Conservation (phyloP, 768 basidiomycete species). For the Hypsizygus marmoreus region DNA sequence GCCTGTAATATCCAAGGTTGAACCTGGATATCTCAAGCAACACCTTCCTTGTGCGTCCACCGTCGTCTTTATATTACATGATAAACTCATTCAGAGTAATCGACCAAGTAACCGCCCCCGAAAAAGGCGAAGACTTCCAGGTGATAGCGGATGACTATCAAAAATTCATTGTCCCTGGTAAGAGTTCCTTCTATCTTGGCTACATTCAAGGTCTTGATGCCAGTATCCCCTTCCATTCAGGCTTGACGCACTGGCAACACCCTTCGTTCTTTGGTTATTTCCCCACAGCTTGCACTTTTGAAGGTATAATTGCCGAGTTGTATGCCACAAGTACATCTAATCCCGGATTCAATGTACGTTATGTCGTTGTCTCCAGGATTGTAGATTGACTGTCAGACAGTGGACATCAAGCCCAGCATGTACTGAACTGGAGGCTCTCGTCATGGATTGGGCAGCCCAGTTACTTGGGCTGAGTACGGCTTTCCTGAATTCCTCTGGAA, state of each 20-base stretch:
- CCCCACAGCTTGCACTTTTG: constrained; percentile 77
- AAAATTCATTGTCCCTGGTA: constrained; percentile 83
- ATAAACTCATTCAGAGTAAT: not conserved
- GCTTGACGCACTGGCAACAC: constrained; percentile 90
- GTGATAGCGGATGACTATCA: constrained; percentile 79
- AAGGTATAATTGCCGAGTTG: constrained; percentile 82
- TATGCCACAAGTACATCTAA: constrained; percentile 74
- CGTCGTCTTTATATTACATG: not conserved
- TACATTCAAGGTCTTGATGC: not conserved
- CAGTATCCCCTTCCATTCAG: too few relatives aligned
- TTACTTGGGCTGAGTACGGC: constrained; percentile 69
- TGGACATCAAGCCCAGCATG: constrained; percentile 90
- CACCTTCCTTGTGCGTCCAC: constrained; percentile 58
- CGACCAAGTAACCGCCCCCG: constrained; percentile 54
- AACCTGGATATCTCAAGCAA: constrained; percentile 82
- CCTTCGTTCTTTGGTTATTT: constrained; percentile 91
- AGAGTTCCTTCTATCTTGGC: not conserved
- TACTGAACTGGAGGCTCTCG: constrained; percentile 85
- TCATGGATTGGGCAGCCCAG: constrained; percentile 90
- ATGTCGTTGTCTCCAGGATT: not conserved
- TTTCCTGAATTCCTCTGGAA: constrained; percentile 66
- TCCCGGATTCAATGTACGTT: constrained; percentile 84
- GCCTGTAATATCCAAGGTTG: constrained; percentile 72
- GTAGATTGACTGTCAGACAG: constrained; percentile 36
- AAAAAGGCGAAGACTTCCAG: constrained; percentile 72